phyloP scores from a whole-genome alignment of 768 basidiomycete species.

The Austroboletus festivus region DNA sequence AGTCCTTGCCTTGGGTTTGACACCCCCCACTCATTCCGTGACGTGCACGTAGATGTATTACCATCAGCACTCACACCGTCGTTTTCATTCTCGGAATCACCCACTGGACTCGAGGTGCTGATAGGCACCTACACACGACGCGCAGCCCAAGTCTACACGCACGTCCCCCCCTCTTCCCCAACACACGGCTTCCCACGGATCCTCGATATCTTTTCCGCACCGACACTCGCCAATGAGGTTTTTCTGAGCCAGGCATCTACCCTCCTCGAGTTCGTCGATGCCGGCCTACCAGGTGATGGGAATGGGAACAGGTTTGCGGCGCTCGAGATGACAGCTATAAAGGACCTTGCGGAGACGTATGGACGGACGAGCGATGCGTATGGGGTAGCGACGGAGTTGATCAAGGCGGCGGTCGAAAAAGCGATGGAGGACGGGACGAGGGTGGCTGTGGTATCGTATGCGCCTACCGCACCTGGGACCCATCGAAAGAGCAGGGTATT shows the following conservation, averaged over 20 bases:
- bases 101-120: constrained; percentile 44
- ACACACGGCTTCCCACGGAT: constrained; percentile 30
- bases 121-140: constrained; percentile 56
- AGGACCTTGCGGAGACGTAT: constrained; percentile 43
- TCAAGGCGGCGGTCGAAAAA: constrained; percentile 48
- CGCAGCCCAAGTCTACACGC: constrained; percentile 56
- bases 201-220: constrained; percentile 41
- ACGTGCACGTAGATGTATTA: constrained; percentile 57
- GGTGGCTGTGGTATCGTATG: constrained; percentile 54
- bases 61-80: constrained; percentile 49
- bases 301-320: constrained; percentile 66
- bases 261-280: constrained; percentile 50
- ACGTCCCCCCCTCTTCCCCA: constrained; percentile 41
- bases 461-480: constrained; percentile 19
- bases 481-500: constrained; percentile 39
- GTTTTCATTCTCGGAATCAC: constrained; percentile 39
- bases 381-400: constrained; percentile 37
- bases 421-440: constrained; percentile 39
- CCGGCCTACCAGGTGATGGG: constrained; percentile 27
- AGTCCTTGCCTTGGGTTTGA: neutral
- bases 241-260: constrained; percentile 45
- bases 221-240: constrained; percentile 36
- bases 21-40: constrained; percentile 4
- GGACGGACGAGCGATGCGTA: constrained; percentile 59
- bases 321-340: constrained; percentile 53